These are phyloP conservation scores for Coffea eugenioides DNA, from an alignment of 257 asterid species.

Conservation along the genomic window DNA sequence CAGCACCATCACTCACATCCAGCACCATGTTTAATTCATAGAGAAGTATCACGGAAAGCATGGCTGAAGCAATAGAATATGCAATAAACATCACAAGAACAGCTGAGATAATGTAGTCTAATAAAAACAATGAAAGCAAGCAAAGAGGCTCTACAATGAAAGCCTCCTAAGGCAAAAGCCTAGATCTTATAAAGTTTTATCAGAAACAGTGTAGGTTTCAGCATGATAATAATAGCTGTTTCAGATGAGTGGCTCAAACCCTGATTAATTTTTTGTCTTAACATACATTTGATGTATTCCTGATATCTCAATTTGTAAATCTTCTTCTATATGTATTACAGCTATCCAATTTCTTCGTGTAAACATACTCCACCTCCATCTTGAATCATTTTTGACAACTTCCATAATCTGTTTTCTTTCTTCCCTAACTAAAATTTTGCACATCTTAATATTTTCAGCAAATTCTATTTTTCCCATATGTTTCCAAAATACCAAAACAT, in stretches of 20 bases:
- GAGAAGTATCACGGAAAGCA: neutral
- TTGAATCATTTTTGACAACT: neutral
- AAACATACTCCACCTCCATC: neutral
- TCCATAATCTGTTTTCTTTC: neutral
- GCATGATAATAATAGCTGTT: neutral
- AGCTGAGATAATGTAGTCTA: no score
- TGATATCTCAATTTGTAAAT: neutral
- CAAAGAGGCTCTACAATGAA: neutral
- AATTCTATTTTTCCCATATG: neutral
- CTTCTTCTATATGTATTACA: neutral
- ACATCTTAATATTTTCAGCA: neutral
- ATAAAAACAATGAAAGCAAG: neutral
- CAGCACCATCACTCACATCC: neutral
- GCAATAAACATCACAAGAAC: neutral
- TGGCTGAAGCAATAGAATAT: neutral
- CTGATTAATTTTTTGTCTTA: neutral
- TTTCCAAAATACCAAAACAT: neutral
- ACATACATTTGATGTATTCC: neutral
- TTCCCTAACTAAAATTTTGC: neutral
- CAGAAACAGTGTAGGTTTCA: neutral
- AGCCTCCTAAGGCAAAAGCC: neutral
- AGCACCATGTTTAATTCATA: neutral
- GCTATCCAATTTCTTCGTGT: neutral
- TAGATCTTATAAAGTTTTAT: neutral
- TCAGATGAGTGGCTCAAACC: neutral